Evolutionary conservation across 257 asterid species (phyloP), one percentile per base, ranked within the genome.

Genomic region (Phtheirospermum japonicum): DNA sequence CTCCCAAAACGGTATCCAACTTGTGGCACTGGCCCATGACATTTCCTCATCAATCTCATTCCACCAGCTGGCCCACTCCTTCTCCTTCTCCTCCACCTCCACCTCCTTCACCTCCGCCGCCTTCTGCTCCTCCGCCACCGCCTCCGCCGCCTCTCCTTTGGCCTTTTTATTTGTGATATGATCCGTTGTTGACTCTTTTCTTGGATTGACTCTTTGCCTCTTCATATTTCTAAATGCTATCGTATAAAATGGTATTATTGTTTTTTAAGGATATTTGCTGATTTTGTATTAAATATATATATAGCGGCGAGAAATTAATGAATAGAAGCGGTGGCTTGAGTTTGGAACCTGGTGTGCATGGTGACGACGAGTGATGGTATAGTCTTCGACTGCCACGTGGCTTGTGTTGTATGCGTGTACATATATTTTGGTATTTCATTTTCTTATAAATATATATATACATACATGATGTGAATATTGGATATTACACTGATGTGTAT

Each of bases 1-100:
- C 63, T 77, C 86, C 93, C 89, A 78, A 71, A 69, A 59, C 1
- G 88, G 84, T 8, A 59, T 69, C 94, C 87, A 78, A 32, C 69
- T 68, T n/a, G n/a, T n/a, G n/a, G n/a, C n/a, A 2, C 80, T 71
- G 9, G 86, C 83, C 87, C 88, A 83, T 32, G 79, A 59, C 73
- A 69, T 69, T 51, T 77, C 77, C 46, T 75, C 80, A 51, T 71
- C 79, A 12, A 61, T 67, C 17, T 32, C 79, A 34, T 67, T 71
- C 66, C 73, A 68, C 52, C 26, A 58, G 20, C 67, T 16, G 5
- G 48, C 59, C 69, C 49, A 32, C 39, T 68, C 66, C 12, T 68
- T 48, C 65, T 6, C 28, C 64, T 13, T 63, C 71, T 45, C 66
- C 14, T 68, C 52, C 65, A 7, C 19, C 64, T 13, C 63, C 71